A percentile compares a stretch with the other conserved stretches of the same genome.
These are phyloP conservation scores for Leccinum boreale DNA, from an alignment of 768 basidiomycete genomes.

Conservation along the genomic window DNA sequence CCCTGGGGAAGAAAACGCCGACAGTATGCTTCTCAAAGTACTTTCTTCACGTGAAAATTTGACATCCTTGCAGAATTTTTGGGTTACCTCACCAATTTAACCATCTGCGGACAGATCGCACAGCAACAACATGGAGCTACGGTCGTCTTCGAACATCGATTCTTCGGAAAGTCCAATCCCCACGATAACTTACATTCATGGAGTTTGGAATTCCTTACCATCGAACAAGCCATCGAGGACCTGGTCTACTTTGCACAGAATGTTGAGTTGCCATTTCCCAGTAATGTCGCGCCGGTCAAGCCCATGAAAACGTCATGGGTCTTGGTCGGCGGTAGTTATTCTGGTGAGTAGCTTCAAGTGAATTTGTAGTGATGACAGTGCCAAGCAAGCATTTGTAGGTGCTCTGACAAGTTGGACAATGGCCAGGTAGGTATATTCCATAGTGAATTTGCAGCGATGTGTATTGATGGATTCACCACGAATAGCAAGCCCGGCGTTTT, in stretches of 20 bases:
- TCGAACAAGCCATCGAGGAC: conserved; percentile 75
- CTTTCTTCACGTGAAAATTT: background rate
- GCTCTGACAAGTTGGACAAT: conserved; percentile 61
- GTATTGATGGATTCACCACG: background rate
- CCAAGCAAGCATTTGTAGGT: conserved; percentile 16
- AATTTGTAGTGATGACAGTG: too few species aligned
- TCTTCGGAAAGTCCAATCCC: conserved; percentile 75
- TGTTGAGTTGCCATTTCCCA: conserved; percentile 63
- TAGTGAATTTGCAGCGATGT: background rate
- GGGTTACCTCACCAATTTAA: conserved; percentile 61
- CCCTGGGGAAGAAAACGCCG: conserved; percentile 63
- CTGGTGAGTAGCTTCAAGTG: conserved; percentile 18
- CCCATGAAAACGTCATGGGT: conserved; percentile 48
- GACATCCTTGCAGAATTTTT: conserved; percentile 23
- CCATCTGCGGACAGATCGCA: conserved; percentile 62
- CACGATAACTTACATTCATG: conserved; percentile 53
- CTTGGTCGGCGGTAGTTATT: conserved; percentile 42
- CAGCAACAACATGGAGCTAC: conserved; percentile 63
- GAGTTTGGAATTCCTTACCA: conserved; percentile 58
- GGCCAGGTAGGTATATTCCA: conserved; percentile 49
- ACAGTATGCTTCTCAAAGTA: conserved; percentile 18
- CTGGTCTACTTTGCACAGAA: conserved; percentile 67
- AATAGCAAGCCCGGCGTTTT: conserved; percentile 40
- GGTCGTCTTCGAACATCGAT: conserved; percentile 68
- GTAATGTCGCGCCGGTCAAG: conserved; percentile 51